phyloP scores from a whole-genome alignment of 2,329 filamentous ascomycete species.

The Aspergillus flavus region DNA sequence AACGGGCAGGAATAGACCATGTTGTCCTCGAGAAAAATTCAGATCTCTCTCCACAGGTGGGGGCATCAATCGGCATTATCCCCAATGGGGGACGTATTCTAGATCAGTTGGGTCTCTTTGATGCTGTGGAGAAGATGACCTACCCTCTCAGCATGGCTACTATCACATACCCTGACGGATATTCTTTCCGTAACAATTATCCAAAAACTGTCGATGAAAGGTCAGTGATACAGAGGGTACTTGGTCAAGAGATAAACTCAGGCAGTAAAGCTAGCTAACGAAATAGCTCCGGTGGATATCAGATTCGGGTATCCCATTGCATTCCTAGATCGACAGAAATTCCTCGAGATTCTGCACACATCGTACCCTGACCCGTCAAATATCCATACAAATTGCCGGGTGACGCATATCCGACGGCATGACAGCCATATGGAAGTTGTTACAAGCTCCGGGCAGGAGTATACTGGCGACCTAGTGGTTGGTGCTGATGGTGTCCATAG shows the following conservation, averaged over 20 bases:
- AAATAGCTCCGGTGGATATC: neutral
- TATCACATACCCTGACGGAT: conserved; percentile 9
- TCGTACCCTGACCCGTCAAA: neutral
- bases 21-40: conserved; percentile 49
- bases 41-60: conserved; percentile 42
- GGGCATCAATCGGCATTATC: conserved; percentile 52
- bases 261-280: neutral
- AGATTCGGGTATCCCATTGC: conserved; percentile 17
- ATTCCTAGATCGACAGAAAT: conserved; percentile 14
- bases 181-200: neutral
- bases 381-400: neutral
- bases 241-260: neutral
- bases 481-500: conserved; percentile 15
- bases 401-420: neutral
- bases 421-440: neutral
- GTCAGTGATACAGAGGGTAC: neutral
- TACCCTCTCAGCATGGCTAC: conserved; percentile 9
- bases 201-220: neutral
- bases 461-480: conserved; percentile 3
- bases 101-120: conserved; percentile 52
- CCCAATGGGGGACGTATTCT: conserved; percentile 51
- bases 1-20: conserved; percentile 50
- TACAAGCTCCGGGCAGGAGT: neutral
- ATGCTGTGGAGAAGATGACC: conserved; percentile 29
- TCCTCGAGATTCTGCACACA: conserved; percentile 12